phyloP scores from a whole-genome alignment of 2,329 filamentous ascomycete genomes.

The Neofusicoccum parvum region DNA sequence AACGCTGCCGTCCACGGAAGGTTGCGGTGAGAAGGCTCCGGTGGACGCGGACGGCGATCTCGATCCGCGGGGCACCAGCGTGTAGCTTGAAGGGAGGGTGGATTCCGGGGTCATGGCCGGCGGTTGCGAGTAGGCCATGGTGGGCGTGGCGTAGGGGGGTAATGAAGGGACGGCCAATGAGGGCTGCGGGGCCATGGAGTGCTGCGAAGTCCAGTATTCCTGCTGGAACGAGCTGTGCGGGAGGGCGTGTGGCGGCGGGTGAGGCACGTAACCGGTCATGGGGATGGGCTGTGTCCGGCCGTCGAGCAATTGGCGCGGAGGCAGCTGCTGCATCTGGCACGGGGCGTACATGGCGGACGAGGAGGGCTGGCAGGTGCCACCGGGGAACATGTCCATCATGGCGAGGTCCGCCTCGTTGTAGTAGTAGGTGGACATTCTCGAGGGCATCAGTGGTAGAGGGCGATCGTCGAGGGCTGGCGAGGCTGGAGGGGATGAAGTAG shows the following conservation, averaged over 20 bases:
- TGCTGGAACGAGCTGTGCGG: slow-evolving; percentile 19
- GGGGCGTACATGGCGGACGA: slow-evolving; percentile 26
- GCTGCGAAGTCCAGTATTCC: slow-evolving; percentile 19
- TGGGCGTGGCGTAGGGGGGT: slow-evolving; percentile 16
- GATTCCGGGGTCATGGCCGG: slow-evolving; percentile 15
- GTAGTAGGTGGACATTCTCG: slow-evolving; percentile 21
- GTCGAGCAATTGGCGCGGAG: slow-evolving; percentile 15
- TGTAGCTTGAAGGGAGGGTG: slow-evolving; percentile 20
- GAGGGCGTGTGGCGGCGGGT: neutral
- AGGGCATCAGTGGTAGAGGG: slow-evolving; percentile 10
- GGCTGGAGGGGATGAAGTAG: neutral
- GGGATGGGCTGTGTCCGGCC: neutral
- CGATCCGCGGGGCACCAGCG: slow-evolving; percentile 6
- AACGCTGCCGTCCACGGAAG: slow-evolving; percentile 20
- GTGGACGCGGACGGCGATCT: slow-evolving; percentile 19
- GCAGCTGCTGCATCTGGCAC: slow-evolving; percentile 20
- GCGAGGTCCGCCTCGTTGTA: slow-evolving; percentile 38
- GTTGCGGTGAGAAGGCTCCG: slow-evolving; percentile 18
- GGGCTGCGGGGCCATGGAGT: slow-evolving; percentile 15
- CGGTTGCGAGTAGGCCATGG: slow-evolving; percentile 17
- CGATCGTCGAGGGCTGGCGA: slow-evolving; percentile 5
- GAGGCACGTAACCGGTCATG: slow-evolving; percentile 19
- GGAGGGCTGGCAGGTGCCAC: slow-evolving; percentile 39
- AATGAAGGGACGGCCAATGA: slow-evolving; percentile 16
- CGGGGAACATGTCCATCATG: slow-evolving; percentile 40